Evolutionary conservation across 768 basidiomycete genomes (phyloP).

Genomic region (Pholiota conissans): DNA sequence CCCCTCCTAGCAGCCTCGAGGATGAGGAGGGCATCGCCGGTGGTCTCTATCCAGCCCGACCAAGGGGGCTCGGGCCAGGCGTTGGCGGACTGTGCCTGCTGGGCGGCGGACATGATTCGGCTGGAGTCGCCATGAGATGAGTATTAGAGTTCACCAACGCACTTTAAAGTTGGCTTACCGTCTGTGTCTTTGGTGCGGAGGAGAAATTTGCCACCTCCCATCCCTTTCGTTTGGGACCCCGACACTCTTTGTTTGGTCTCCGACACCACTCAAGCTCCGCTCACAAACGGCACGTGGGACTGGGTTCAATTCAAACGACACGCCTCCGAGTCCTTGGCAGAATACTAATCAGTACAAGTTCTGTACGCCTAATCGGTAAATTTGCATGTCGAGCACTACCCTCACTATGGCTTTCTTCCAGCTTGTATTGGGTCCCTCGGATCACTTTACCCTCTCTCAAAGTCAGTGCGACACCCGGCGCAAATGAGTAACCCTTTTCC

Average conservation of each 20-base stretch:
- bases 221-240: slow-evolving; percentile 39
- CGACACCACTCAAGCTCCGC: neutral
- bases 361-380: too few species aligned
- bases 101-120: slow-evolving; percentile 36
- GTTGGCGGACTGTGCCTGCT: slow-evolving; percentile 34
- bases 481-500: too few species aligned
- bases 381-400: too few species aligned
- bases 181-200: slow-evolving; percentile 61
- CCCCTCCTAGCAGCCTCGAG: slow-evolving; percentile 92
- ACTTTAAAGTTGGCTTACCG: slow-evolving; percentile 72
- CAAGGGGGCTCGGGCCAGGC: slow-evolving; percentile 89
- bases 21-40: slow-evolving; percentile 93
- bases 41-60: slow-evolving; percentile 94
- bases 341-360: too few species aligned
- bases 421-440: too few species aligned
- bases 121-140: slow-evolving; percentile 18
- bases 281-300: too few species aligned
- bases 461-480: too few species aligned
- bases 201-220: slow-evolving; percentile 45
- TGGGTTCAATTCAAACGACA: too few species aligned
- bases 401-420: too few species aligned
- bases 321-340: too few species aligned
- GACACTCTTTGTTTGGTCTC: slow-evolving; percentile 23
- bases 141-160: slow-evolving; percentile 63
- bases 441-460: too few species aligned